phyloP scores from a whole-genome alignment of 1,284 basidiomycete species.

The Austroboletus rostrupii region DNA sequence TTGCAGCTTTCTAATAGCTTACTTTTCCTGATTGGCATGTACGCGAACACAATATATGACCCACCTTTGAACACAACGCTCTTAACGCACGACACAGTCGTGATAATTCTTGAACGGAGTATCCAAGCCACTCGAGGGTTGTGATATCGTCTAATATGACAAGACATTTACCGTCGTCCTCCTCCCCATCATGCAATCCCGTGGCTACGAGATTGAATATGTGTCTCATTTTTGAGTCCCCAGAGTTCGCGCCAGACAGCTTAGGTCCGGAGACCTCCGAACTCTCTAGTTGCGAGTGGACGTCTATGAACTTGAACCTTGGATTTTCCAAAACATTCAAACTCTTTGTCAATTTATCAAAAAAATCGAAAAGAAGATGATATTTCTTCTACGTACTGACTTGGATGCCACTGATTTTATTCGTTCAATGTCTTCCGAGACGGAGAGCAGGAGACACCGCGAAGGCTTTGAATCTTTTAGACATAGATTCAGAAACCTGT shows the following conservation, averaged over 20 bases:
- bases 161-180: constrained; percentile 28
- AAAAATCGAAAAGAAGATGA: background rate
- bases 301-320: constrained; percentile 51
- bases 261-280: constrained; percentile 4
- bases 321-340: constrained; percentile 48
- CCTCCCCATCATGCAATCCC: constrained; percentile 1
- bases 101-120: constrained; percentile 43
- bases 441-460: constrained; percentile 49
- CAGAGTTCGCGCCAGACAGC: constrained; percentile 15
- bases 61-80: constrained; percentile 54
- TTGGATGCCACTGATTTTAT: constrained; percentile 62
- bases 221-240: constrained; percentile 26
- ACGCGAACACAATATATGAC: background rate
- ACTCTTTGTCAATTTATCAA: constrained; percentile 36
- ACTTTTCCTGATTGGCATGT: background rate
- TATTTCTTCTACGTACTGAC: constrained; percentile 41
- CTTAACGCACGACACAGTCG: constrained; percentile 57
- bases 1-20: constrained; percentile 40
- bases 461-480: constrained; percentile 43
- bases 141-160: constrained; percentile 67
- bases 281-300: constrained; percentile 16
- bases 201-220: constrained; percentile 34
- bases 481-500: constrained; percentile 45
- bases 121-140: constrained; percentile 64
- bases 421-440: constrained; percentile 50